phyloP scores from a whole-genome alignment of 78 protist species.

The Dictyostelium brefeldianum region DNA sequence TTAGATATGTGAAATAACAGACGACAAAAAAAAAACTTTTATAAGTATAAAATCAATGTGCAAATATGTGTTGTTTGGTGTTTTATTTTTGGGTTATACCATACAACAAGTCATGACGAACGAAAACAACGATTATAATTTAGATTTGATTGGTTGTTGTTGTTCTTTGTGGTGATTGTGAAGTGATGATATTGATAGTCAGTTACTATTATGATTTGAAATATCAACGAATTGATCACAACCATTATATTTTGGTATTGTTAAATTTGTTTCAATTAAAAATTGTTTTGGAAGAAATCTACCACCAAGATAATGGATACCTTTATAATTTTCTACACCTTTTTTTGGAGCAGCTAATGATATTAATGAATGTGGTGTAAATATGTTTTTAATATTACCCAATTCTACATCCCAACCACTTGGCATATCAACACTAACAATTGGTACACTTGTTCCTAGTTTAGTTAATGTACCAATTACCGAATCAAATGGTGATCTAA shows the following conservation, averaged over 20 bases:
- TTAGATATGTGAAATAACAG: too few species aligned
- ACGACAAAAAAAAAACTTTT: too few species aligned
- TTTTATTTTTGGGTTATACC: not conserved
- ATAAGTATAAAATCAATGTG: too few species aligned
- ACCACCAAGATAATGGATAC: slow-evolving; percentile 93
- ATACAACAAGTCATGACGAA: not conserved
- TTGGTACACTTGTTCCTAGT: not conserved
- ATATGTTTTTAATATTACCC: slow-evolving; percentile 35
- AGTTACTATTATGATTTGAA: not conserved
- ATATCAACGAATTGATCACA: slow-evolving; percentile 77
- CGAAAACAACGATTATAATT: not conserved
- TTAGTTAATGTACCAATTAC: slow-evolving; percentile 29
- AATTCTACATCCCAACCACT: slow-evolving; percentile 95
- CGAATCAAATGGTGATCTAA: slow-evolving; percentile 91
- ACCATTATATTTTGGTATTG: slow-evolving; percentile 79
- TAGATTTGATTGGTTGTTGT: too few species aligned
- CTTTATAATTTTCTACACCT: slow-evolving; percentile 85
- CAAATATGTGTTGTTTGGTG: too few species aligned
- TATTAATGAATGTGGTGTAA: slow-evolving; percentile 67
- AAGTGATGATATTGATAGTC: not conserved
- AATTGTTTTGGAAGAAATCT: slow-evolving; percentile 88
- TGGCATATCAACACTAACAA: slow-evolving; percentile 94
- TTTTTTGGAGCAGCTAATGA: slow-evolving; percentile 92
- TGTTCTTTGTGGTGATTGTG: too few species aligned
- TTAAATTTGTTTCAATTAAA: slow-evolving; percentile 40